phyloP scores from a whole-genome alignment of 441 rosid species.

The Euphorbia schlechtendalii region DNA sequence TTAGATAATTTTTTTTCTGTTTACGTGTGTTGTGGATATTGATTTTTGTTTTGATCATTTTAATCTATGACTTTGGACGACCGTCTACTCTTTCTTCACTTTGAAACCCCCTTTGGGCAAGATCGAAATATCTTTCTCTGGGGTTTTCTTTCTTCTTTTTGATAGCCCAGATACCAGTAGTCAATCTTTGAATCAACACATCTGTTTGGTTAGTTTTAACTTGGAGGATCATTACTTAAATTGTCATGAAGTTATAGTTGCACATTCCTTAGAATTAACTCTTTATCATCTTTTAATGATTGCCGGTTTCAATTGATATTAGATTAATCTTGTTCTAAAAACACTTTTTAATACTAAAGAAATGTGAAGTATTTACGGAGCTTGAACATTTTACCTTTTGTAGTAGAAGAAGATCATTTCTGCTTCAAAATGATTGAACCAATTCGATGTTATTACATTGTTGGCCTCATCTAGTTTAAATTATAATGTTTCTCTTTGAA shows the following conservation, averaged over 20 bases:
- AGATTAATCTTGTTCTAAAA: neutral
- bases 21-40: neutral
- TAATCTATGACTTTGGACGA: neutral
- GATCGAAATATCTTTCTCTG: neutral
- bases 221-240: neutral
- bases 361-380: neutral
- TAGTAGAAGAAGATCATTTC: neutral
- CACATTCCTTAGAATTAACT: neutral
- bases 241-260: neutral
- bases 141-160: neutral
- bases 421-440: neutral
- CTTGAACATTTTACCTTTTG: neutral
- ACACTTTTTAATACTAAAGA: neutral
- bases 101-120: neutral
- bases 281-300: neutral
- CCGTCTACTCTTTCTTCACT: constrained; percentile 1
- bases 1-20: neutral
- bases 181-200: neutral
- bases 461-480: neutral
- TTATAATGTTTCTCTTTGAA: neutral
- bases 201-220: neutral
- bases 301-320: neutral
- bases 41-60: neutral
- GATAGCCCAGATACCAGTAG: too few relatives aligned
- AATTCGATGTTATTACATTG: neutral